These are phyloP conservation scores for Boletus speciosus DNA, from an alignment of 768 basidiomycete genomes.

Conservation along the genomic window DNA sequence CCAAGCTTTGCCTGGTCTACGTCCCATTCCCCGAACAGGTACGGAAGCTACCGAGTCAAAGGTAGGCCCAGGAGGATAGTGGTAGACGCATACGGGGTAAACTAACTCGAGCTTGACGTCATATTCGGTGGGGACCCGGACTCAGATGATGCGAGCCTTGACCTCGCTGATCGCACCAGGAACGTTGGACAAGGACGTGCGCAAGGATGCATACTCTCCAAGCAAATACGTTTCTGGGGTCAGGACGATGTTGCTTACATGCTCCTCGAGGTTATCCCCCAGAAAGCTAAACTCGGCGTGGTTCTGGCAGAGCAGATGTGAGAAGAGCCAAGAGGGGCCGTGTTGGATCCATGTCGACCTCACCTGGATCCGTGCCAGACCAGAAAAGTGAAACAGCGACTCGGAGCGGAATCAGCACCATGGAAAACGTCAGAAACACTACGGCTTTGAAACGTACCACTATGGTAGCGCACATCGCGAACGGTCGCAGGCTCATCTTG, in stretches of 20 bases:
- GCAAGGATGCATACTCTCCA: constrained; percentile 40
- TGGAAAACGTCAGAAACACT: too few species aligned
- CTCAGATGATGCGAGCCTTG: constrained; percentile 73
- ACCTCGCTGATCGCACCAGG: constrained; percentile 80
- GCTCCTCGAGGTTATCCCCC: constrained; percentile 45
- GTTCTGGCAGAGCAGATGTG: constrained; percentile 59
- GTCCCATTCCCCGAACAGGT: background rate
- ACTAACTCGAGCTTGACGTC: constrained; percentile 68
- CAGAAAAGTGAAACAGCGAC: constrained; percentile 13
- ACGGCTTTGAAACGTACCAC: background rate
- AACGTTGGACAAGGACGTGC: constrained; percentile 38
- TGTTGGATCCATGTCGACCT: constrained; percentile 36
- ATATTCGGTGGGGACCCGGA: constrained; percentile 72
- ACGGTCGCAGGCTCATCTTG: background rate
- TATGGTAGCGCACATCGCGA: constrained; percentile 11
- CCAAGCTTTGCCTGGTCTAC: constrained; percentile 16
- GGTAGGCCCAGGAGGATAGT: constrained; percentile 8
- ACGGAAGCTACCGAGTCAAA: constrained; percentile 14
- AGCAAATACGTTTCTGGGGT: constrained; percentile 43
- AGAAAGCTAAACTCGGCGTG: constrained; percentile 41
- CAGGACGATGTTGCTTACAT: constrained; percentile 49
- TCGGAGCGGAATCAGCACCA: constrained; percentile 2
- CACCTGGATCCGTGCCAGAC: constrained; percentile 14
- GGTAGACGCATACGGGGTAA: constrained; percentile 33
- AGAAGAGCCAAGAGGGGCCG: constrained; percentile 75